Percentiles rank a stretch among this genome's conserved stretches.
Evolutionary conservation across 192 early-diverging fungal genomes (phyloP).

Genomic region (Phycomyces nitens): DNA sequence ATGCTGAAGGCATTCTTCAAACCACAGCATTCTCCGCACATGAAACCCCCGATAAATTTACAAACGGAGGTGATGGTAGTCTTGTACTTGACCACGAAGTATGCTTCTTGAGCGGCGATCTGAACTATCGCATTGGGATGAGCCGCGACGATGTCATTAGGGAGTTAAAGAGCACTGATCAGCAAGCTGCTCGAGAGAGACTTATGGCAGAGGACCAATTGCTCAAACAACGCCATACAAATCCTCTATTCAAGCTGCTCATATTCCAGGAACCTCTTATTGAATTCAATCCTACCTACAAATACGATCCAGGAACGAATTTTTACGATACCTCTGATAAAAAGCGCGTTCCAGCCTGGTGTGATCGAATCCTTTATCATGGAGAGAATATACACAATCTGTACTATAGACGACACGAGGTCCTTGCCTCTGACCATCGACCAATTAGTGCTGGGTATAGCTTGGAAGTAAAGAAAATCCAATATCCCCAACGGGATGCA

Average conservation of each 20-base stretch:
- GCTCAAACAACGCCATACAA: slow-evolving; percentile 37
- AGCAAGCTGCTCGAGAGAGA: slow-evolving; percentile 42
- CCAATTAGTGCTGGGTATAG: slow-evolving; percentile 74
- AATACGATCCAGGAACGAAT: slow-evolving; percentile 85
- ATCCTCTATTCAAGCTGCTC: slow-evolving; percentile 73
- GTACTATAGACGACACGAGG: slow-evolving; percentile 67
- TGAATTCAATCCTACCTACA: slow-evolving; percentile 93
- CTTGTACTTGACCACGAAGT: slow-evolving; percentile 74
- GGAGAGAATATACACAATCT: slow-evolving; percentile 37
- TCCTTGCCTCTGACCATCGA: slow-evolving; percentile 78
- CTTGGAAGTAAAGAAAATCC: slow-evolving; percentile 56
- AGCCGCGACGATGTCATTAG: slow-evolving; percentile 62
- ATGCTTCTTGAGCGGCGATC: slow-evolving; percentile 84
- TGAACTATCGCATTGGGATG: slow-evolving; percentile 90
- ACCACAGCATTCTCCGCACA: slow-evolving; percentile 23
- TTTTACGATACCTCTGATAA: slow-evolving; percentile 93
- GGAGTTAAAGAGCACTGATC: slow-evolving; percentile 16
- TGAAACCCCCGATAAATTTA: slow-evolving; percentile 52
- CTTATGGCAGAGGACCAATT: slow-evolving; percentile 69
- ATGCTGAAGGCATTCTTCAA: slow-evolving; percentile 66
- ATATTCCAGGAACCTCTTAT: slow-evolving; percentile 75
- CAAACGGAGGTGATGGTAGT: slow-evolving; percentile 85
- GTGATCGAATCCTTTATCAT: slow-evolving; percentile 84
- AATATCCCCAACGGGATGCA: slow-evolving; percentile 43
- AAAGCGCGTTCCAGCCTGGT: slow-evolving; percentile 91